Percentiles rank a stretch among this genome's conserved stretches.
Evolutionary conservation across 352 stramenopile species (phyloP).

Genomic region (Phytophthora cryptogea): DNA sequence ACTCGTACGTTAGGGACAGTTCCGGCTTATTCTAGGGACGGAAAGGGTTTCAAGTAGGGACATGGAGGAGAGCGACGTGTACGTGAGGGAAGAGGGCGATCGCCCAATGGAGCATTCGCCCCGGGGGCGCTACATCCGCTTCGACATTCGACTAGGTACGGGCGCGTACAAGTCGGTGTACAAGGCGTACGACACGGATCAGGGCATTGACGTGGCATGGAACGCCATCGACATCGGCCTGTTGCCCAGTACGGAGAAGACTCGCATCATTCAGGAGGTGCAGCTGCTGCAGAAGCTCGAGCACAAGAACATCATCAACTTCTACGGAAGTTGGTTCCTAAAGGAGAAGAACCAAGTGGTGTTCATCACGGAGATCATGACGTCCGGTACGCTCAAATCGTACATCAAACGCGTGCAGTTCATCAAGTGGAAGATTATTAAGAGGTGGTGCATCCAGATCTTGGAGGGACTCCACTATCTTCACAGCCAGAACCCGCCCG

Average conservation of each 20-base stretch:
- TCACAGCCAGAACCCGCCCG: constrained; percentile 87
- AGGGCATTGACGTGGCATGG: constrained; percentile 99
- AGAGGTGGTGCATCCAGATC: constrained; percentile 98
- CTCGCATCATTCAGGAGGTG: constrained; percentile 97
- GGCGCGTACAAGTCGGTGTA: constrained; percentile 92
- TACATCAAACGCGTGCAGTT: constrained; percentile 99
- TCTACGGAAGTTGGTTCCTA: constrained; percentile 98
- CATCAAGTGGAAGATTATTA: constrained; percentile 98
- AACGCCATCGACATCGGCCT: constrained; percentile 98
- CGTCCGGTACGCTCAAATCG: constrained; percentile 93
- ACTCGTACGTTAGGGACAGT: constrained; percentile 5
- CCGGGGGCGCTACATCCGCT: constrained; percentile 85
- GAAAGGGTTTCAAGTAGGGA: not conserved
- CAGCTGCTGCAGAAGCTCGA: constrained; percentile 96
- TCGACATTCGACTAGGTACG: constrained; percentile 82
- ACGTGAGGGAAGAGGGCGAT: constrained; percentile 75
- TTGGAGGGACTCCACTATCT: constrained; percentile 94
- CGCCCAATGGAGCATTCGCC: constrained; percentile 79
- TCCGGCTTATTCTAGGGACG: constrained; percentile 3
- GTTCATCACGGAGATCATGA: constrained; percentile 99
- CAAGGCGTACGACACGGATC: constrained; percentile 97
- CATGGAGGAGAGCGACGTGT: constrained; percentile 75
- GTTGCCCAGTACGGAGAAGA: constrained; percentile 94
- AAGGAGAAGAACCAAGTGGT: constrained; percentile 98
- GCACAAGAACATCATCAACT: constrained; percentile 99